phyloP scores from a whole-genome alignment of 345 rosid species.

The Camelina neglecta region DNA sequence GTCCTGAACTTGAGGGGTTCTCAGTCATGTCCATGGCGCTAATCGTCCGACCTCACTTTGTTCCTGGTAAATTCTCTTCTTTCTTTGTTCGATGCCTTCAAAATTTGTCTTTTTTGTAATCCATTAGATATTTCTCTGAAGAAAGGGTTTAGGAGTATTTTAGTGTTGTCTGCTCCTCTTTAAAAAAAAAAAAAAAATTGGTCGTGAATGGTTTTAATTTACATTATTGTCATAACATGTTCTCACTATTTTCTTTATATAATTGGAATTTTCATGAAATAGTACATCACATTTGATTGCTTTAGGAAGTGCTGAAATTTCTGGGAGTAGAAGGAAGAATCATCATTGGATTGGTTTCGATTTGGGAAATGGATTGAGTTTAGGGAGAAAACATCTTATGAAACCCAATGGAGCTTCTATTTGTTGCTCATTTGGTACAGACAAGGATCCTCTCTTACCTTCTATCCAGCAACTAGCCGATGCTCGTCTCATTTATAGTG shows the following conservation, averaged over 20 bases:
- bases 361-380: constrained; percentile 21
- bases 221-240: neutral
- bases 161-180: constrained; percentile 9
- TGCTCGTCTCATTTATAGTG: constrained; percentile 71
- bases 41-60: constrained; percentile 1
- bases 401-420: constrained; percentile 35
- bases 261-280: constrained; percentile 1
- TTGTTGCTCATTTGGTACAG: constrained; percentile 48
- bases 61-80: constrained; percentile 32
- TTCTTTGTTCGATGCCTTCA: constrained; percentile 2
- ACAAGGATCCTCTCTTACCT: constrained; percentile 45
- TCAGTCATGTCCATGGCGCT: constrained; percentile 31
- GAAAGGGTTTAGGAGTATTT: neutral
- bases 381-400: constrained; percentile 24
- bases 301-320: constrained; percentile 30
- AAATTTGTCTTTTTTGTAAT: neutral
- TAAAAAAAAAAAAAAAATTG: neutral
- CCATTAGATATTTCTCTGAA: neutral
- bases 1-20: neutral
- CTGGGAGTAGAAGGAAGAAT: constrained; percentile 38
- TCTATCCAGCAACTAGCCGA: constrained; percentile 45
- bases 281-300: neutral
- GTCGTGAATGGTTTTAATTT: neutral
- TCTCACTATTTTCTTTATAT: constrained; percentile 4
- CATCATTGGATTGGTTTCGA: constrained; percentile 15